Evolutionary conservation across 495 filamentous ascomycete species (phyloP).

Genomic region (Lasiosphaeria ovina): DNA sequence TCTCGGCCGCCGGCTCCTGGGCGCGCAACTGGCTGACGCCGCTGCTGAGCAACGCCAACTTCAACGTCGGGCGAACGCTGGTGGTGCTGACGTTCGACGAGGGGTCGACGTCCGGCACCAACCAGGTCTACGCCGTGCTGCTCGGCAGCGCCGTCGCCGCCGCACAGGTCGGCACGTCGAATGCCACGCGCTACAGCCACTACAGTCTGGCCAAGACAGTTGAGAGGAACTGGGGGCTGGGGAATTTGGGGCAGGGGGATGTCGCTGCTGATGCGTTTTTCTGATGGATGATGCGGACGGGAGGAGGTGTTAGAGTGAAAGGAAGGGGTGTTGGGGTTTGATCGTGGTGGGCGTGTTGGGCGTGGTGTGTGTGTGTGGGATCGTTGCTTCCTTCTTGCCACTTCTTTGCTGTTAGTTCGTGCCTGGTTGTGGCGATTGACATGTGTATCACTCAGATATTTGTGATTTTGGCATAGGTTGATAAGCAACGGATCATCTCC

Average conservation of each 20-base stretch:
- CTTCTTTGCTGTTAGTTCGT: too few relatives aligned
- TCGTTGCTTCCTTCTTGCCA: too few relatives aligned
- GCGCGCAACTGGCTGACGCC: slow-evolving; percentile 58
- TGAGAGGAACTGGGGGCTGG: slow-evolving; percentile 58
- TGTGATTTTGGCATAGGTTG: too few relatives aligned
- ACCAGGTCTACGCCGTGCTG: slow-evolving; percentile 60
- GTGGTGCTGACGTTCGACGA: slow-evolving; percentile 74
- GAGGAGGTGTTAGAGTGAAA: too few relatives aligned
- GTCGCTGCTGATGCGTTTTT: slow-evolving; percentile 24
- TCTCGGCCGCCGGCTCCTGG: slow-evolving; percentile 61
- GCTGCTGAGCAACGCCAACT: slow-evolving; percentile 61
- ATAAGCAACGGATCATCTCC: too few relatives aligned
- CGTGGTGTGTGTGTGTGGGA: too few relatives aligned
- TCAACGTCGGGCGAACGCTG: slow-evolving; percentile 62
- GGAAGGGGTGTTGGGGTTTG: too few relatives aligned
- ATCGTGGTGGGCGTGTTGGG: too few relatives aligned
- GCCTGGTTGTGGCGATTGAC: too few relatives aligned
- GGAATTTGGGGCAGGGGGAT: slow-evolving; percentile 36
- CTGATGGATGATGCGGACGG: neutral
- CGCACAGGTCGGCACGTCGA: slow-evolving; percentile 57
- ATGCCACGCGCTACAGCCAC: slow-evolving; percentile 66
- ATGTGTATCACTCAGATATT: too few relatives aligned
- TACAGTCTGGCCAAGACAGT: slow-evolving; percentile 68
- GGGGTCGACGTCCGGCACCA: slow-evolving; percentile 51
- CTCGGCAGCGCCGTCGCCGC: slow-evolving; percentile 66